phyloP scores from a whole-genome alignment of 495 filamentous ascomycete species.

The Talaromyces ruber region DNA sequence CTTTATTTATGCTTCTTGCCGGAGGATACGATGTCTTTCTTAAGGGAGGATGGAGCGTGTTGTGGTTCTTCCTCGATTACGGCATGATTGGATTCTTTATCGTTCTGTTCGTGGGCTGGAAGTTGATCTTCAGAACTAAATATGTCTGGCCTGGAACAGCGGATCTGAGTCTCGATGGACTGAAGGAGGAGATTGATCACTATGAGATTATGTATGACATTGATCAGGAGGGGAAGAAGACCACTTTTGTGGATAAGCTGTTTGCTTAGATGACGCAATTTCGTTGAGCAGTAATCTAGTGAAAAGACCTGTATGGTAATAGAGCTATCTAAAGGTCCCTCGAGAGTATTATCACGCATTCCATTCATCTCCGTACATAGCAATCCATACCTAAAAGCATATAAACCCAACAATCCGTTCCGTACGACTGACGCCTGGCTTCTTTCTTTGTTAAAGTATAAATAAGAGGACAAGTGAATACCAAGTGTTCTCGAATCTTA shows the following conservation, averaged over 20 bases:
- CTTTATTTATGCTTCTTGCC: constrained; percentile 21
- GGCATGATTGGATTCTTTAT: constrained; percentile 41
- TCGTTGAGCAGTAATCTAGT: background rate
- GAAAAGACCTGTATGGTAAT: background rate
- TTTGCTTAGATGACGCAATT: background rate
- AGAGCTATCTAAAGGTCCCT: background rate
- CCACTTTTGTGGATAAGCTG: background rate
- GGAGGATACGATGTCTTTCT: constrained; percentile 24
- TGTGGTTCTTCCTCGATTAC: constrained; percentile 22
- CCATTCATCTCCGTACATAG: background rate
- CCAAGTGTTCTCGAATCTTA: background rate
- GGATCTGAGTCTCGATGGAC: constrained; percentile 22
- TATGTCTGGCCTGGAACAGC: constrained; percentile 27
- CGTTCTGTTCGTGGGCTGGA: constrained; percentile 43
- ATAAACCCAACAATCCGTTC: background rate
- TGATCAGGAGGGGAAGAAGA: background rate
- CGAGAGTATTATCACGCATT: background rate
- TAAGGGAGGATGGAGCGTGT: constrained; percentile 15
- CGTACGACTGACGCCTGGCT: background rate
- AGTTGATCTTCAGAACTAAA: constrained; percentile 39
- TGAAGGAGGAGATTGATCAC: constrained; percentile 52
- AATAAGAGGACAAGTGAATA: background rate
- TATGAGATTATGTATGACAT: constrained; percentile 34
- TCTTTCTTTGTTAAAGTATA: background rate
- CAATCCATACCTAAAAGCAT: background rate